Percentiles rank a stretch among this genome's conserved stretches.
Evolutionary conservation across 2,329 filamentous ascomycete genomes (phyloP).

Genomic region (Botrytis sinoallii): DNA sequence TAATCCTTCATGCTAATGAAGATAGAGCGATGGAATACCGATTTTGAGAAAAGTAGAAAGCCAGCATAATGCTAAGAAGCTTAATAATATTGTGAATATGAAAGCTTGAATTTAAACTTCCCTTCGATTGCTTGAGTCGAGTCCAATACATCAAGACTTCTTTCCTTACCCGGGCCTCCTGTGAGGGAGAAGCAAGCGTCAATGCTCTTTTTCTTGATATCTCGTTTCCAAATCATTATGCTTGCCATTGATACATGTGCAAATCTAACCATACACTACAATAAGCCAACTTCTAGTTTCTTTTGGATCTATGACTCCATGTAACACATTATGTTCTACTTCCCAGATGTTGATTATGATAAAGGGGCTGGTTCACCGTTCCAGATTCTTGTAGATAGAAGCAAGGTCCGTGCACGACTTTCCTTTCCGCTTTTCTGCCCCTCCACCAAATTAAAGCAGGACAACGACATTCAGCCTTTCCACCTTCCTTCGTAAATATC

Average conservation of each 20-base stretch:
- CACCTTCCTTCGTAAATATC: conserved; percentile 13
- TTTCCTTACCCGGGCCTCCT: background rate
- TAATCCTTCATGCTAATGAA: background rate
- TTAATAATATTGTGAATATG: background rate
- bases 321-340: background rate
- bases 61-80: too few relatives aligned
- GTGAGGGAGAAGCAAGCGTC: background rate
- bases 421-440: conserved; percentile 14
- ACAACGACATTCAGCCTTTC: conserved; percentile 18
- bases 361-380: conserved; percentile 7
- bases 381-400: background rate
- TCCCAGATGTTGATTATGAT: background rate
- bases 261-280: background rate
- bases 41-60: background rate
- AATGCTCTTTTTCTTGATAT: background rate
- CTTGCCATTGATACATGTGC: background rate
- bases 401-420: conserved; percentile 11
- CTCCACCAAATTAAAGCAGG: conserved; percentile 19
- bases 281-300: background rate
- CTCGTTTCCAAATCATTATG: background rate
- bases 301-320: background rate
- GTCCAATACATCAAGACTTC: background rate
- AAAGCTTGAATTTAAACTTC: background rate
- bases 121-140: background rate
- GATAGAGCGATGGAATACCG: too few relatives aligned